phyloP scores from a whole-genome alignment of 805 yeast genomes.

The Vanderwaltozyma yarrowii region DNA sequence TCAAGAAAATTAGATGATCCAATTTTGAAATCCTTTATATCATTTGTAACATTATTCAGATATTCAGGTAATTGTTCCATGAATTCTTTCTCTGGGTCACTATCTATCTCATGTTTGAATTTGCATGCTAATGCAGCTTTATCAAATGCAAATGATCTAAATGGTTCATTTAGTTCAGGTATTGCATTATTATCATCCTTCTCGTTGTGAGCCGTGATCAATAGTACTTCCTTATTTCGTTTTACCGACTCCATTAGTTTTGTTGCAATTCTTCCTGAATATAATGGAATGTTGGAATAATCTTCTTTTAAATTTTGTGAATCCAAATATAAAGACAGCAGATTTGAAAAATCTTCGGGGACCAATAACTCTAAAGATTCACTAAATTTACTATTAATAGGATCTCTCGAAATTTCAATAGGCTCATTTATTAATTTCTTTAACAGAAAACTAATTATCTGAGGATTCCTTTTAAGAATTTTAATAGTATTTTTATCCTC shows the following conservation, averaged over 20 bases:
- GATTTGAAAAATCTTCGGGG: constrained; percentile 10
- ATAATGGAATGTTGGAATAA: constrained; percentile 2
- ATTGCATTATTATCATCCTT: neutral
- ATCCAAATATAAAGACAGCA: constrained; percentile 12
- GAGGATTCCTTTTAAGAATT: constrained; percentile 10
- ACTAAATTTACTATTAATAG: neutral
- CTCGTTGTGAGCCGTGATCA: too few relatives aligned
- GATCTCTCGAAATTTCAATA: constrained; percentile 1
- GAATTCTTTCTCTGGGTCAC: constrained; percentile 6
- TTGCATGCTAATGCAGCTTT: neutral
- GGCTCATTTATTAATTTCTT: constrained; percentile 5
- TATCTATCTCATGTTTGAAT: neutral
- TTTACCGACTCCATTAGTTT: too few relatives aligned
- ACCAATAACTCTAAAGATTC: neutral
- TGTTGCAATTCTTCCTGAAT: too few relatives aligned
- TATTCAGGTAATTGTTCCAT: constrained; percentile 2
- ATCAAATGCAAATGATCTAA: neutral
- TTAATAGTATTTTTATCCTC: constrained; percentile 11
- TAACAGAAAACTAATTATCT: constrained; percentile 12
- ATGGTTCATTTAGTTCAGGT: neutral
- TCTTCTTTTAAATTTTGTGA: constrained; percentile 5
- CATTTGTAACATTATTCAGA: neutral
- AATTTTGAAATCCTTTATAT: constrained; percentile 15
- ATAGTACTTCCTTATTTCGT: too few relatives aligned
- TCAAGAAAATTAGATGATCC: constrained; percentile 52